These are phyloP conservation scores for Saxophila tyrrhenica DNA, from an alignment of 495 filamentous ascomycete genomes.

Conservation along the genomic window DNA sequence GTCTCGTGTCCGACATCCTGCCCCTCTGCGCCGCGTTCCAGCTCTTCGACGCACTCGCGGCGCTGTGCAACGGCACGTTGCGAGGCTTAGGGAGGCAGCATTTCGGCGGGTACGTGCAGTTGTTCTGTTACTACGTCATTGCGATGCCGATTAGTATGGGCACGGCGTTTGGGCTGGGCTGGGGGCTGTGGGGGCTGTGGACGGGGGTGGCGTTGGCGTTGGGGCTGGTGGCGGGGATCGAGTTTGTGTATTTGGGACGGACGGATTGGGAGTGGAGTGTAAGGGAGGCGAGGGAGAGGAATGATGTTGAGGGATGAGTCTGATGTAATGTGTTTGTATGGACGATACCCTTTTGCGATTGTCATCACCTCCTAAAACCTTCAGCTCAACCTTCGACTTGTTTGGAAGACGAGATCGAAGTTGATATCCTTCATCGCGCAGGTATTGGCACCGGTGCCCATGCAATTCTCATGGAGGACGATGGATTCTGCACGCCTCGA, in stretches of 20 bases:
- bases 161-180: slow-evolving; percentile 4
- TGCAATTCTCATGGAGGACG: no score
- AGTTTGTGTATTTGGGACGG: not conserved
- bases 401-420: no score
- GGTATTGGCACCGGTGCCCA: no score
- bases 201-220: not conserved
- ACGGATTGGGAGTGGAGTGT: slow-evolving; percentile 4
- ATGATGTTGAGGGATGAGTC: not conserved
- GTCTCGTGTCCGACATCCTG: slow-evolving; percentile 20
- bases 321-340: no score
- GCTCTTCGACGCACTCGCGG: slow-evolving; percentile 28
- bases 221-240: slow-evolving; percentile 1
- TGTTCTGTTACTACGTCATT: slow-evolving; percentile 9
- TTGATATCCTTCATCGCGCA: no score
- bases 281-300: slow-evolving; percentile 4
- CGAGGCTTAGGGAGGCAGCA: slow-evolving; percentile 16
- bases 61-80: slow-evolving; percentile 11
- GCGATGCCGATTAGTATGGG: slow-evolving; percentile 6
- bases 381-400: no score
- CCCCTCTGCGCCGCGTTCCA: slow-evolving; percentile 26
- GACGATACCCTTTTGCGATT: no score
- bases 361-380: no score
- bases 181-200: slow-evolving; percentile 6
- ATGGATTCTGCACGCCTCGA: no score
- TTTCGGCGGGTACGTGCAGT: slow-evolving; percentile 7